Evolutionary conservation across 306 rosid species (phyloP).

Genomic region (Pueraria montana): DNA sequence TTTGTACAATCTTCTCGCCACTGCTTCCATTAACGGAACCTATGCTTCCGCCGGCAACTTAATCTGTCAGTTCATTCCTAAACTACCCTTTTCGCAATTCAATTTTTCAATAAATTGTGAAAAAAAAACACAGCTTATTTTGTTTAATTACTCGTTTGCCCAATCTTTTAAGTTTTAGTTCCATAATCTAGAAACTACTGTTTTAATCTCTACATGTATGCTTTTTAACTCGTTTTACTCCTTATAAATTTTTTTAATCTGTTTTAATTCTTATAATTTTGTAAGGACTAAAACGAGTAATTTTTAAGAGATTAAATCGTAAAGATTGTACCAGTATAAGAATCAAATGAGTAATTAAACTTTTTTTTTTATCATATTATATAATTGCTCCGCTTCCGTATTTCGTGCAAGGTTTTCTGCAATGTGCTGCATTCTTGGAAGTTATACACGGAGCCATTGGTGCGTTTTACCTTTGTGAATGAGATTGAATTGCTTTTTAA

Average conservation of each 20-base stretch:
- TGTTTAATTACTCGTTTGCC: no score
- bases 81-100: neutral
- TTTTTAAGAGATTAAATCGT: no score
- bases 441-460: constrained; percentile 88
- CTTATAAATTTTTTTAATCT: no score
- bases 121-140: no score
- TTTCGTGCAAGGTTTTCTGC: constrained; percentile 72
- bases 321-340: no score
- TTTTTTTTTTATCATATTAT: neutral
- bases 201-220: no score
- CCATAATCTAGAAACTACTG: no score
- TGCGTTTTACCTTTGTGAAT: constrained; percentile 48
- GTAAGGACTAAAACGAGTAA: no score
- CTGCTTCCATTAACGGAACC: constrained; percentile 60
- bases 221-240: no score
- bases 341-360: neutral
- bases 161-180: no score
- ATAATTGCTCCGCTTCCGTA: constrained; percentile 5
- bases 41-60: constrained; percentile 74
- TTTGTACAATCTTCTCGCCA: constrained; percentile 54
- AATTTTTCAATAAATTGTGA: neutral
- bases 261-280: no score
- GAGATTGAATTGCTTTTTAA: neutral
- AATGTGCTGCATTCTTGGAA: constrained; percentile 85
- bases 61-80: constrained; percentile 61